Evolutionary conservation across 257 asterid genomes (phyloP), one percentile per base, ranked within the genome.

Genomic region (Solanum chmielewskii): DNA sequence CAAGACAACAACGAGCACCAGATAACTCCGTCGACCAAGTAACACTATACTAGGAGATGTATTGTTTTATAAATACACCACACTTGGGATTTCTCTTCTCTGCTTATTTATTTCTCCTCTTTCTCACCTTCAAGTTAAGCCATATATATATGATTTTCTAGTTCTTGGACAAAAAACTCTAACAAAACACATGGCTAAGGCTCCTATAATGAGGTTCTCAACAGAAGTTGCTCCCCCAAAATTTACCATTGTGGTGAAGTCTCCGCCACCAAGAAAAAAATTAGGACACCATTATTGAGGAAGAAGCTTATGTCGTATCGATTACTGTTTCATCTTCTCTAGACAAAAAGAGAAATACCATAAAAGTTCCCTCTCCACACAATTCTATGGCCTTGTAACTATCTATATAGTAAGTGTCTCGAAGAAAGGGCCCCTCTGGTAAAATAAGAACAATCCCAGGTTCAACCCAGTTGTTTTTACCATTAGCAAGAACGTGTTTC

Each of bases 211-310:
- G 83, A 90, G 92, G 87, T 90, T 92, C 74, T 71, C 86, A 20
- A 93, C 93, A 33, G 95, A 94, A 89, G 95, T 93, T 45, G 95
- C 95, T 21, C 97, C 94, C 31, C 89, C 94, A 37, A 93, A 87
- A 86, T 85, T 89, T 29, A 85, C 92, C 91, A 88, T 90, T 3
- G 71, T 88, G n/a, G 87, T 89, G 14, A 92, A 90, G 86, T 89
- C 91, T 39, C 95, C 93, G 0, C 47, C 95, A 2, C 62, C 88
- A 23, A 31, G 2, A 45, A 86, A 31, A 86, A 78, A 89, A 77
- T 25, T 62, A 93, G 91, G 95, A 92, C 82, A 94, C 97, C 82
- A 90, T 94, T 82, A 84, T 91, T 42, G 97, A 93, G 82, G 95
- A 94, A 70, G 94, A 92, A 89, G 91, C 91, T 68, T 93, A 89